A percentile compares a stretch with the other conserved stretches of the same genome.
These are phyloP conservation scores for Saturnispora serradocipensis DNA, from an alignment of 805 yeast genomes.

Conservation along the genomic window DNA sequence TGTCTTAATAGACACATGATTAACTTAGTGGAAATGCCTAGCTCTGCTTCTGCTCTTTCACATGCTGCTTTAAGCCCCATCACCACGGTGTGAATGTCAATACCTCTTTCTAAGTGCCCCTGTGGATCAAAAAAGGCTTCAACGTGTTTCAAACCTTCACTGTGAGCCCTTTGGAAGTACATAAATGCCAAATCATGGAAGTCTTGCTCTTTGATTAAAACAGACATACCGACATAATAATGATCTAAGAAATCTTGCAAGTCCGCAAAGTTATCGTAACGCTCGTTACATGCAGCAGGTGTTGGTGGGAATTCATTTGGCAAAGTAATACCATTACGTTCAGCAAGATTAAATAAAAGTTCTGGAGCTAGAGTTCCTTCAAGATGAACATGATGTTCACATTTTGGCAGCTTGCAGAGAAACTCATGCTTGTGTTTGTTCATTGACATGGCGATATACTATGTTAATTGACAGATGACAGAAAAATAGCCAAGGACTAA, in stretches of 20 bases:
- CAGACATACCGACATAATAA: slow-evolving; percentile 75
- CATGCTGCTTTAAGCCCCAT: slow-evolving; percentile 62
- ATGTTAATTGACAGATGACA: neutral
- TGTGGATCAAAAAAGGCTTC: slow-evolving; percentile 83
- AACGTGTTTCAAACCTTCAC: slow-evolving; percentile 56
- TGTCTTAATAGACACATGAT: slow-evolving; percentile 82
- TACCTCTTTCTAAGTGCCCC: slow-evolving; percentile 65
- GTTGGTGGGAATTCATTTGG: slow-evolving; percentile 58
- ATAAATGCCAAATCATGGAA: slow-evolving; percentile 72
- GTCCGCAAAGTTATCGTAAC: slow-evolving; percentile 55
- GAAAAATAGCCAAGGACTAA: neutral
- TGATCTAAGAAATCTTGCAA: slow-evolving; percentile 71
- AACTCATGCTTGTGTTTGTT: slow-evolving; percentile 34
- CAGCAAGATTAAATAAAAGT: slow-evolving; percentile 57
- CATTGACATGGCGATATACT: neutral
- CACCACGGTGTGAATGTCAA: slow-evolving; percentile 50
- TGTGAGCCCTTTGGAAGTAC: slow-evolving; percentile 50
- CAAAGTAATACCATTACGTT: slow-evolving; percentile 49
- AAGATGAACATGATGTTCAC: slow-evolving; percentile 79
- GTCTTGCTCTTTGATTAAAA: slow-evolving; percentile 59
- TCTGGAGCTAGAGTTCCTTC: slow-evolving; percentile 82
- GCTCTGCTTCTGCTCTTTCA: slow-evolving; percentile 46
- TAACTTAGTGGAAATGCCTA: slow-evolving; percentile 58
- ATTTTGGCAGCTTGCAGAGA: slow-evolving; percentile 66
- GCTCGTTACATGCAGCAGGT: slow-evolving; percentile 44